phyloP scores from a whole-genome alignment of 306 rosid genomes.

The Comarum palustre region DNA sequence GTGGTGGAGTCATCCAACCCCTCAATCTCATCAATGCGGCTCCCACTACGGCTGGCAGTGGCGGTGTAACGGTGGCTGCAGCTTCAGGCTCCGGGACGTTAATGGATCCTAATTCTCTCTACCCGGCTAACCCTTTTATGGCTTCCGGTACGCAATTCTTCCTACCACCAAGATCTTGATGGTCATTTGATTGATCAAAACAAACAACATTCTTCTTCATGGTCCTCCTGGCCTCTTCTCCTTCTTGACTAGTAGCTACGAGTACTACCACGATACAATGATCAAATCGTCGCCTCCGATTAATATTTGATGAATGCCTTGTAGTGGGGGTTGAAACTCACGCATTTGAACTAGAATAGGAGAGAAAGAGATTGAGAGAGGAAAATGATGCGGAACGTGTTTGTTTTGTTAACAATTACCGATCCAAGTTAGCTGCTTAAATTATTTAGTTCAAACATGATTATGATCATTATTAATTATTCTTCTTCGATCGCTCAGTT shows the following conservation, averaged over 20 bases:
- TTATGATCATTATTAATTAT: neutral
- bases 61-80: slow-evolving; percentile 22
- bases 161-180: slow-evolving; percentile 92
- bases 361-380: slow-evolving; percentile 5
- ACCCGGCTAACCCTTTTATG: slow-evolving; percentile 72
- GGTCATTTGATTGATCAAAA: slow-evolving; percentile 12
- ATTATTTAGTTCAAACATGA: slow-evolving; percentile 11
- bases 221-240: slow-evolving; percentile 13
- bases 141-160: slow-evolving; percentile 94
- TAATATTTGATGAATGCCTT: slow-evolving; percentile 7
- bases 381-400: slow-evolving; percentile 15
- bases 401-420: slow-evolving; percentile 7
- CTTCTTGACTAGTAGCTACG: slow-evolving; percentile 9
- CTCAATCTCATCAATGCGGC: slow-evolving; percentile 51
- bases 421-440: neutral
- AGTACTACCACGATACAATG: neutral
- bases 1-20: slow-evolving; percentile 36
- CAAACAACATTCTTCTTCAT: slow-evolving; percentile 20
- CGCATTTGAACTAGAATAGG: slow-evolving; percentile 16
- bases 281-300: neutral
- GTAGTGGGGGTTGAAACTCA: slow-evolving; percentile 1
- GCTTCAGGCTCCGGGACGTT: slow-evolving; percentile 29
- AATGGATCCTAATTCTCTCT: slow-evolving; percentile 61
- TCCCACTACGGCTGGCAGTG: slow-evolving; percentile 17
- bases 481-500: slow-evolving; percentile 9